These are phyloP conservation scores for Durusdinium trenchii DNA, from an alignment of 73 alveolate species.

Conservation along the genomic window DNA sequence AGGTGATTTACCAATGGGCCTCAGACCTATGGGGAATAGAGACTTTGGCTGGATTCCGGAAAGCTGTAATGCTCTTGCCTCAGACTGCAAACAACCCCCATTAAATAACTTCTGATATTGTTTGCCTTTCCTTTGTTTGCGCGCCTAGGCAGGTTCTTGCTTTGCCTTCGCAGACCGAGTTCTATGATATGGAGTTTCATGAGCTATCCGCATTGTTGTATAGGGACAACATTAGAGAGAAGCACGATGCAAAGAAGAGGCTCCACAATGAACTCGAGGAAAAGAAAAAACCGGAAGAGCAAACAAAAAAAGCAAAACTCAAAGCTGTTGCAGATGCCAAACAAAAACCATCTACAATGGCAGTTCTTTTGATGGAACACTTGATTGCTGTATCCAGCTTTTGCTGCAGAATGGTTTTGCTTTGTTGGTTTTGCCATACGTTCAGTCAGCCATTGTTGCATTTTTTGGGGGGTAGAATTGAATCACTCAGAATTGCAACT, in stretches of 20 bases:
- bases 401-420: too few species aligned
- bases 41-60: neutral
- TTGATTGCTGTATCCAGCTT: neutral
- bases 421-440: neutral
- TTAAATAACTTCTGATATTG: too few species aligned
- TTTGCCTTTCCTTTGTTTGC: neutral
- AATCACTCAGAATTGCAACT: neutral
- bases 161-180: neutral
- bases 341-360: neutral
- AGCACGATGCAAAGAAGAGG: neutral
- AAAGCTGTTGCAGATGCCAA: neutral
- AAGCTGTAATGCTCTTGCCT: neutral
- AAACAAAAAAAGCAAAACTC: neutral
- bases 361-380: neutral
- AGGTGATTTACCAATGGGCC: neutral
- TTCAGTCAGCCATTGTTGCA: neutral
- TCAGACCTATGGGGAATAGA: neutral
- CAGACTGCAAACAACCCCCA: neutral
- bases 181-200: neutral
- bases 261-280: neutral
- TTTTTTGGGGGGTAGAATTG: neutral
- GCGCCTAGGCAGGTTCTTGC: neutral
- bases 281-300: neutral
- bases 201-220: neutral
- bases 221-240: neutral